Conservation (phyloP, 2,329 filamentous ascomycete species). For the Exophiala bonariae region DNA sequence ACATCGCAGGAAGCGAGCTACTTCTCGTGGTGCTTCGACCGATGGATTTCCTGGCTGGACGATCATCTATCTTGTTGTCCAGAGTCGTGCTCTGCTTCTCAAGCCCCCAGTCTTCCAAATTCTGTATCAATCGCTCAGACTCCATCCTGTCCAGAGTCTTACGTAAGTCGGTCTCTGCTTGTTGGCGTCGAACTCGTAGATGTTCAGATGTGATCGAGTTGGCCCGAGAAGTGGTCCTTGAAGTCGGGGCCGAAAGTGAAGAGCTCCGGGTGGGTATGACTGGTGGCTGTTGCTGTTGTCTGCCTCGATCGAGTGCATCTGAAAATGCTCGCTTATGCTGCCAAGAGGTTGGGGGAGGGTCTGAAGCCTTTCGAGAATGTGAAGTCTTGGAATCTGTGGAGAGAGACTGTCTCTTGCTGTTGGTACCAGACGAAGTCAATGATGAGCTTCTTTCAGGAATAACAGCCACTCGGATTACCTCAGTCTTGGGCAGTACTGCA, state of each 20-base stretch:
- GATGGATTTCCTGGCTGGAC: slow-evolving; percentile 1
- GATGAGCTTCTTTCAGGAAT: slow-evolving; percentile 49
- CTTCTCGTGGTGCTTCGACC: background rate
- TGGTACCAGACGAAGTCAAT: slow-evolving; percentile 38
- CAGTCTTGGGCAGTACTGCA: slow-evolving; percentile 33
- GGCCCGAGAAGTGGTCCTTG: slow-evolving; percentile 43
- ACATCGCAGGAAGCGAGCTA: slow-evolving; percentile 2
- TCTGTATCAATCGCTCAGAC: slow-evolving; percentile 22
- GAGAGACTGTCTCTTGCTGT: slow-evolving; percentile 35
- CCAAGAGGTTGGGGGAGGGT: slow-evolving; percentile 35
- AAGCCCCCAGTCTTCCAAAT: slow-evolving; percentile 8
- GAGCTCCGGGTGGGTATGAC: slow-evolving; percentile 42
- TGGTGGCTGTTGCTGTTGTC: slow-evolving; percentile 33
- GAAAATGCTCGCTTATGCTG: slow-evolving; percentile 40
- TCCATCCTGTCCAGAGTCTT: slow-evolving; percentile 30
- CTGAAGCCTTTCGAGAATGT: slow-evolving; percentile 38
- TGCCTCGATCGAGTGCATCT: slow-evolving; percentile 36
- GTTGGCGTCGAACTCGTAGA: slow-evolving; percentile 31
- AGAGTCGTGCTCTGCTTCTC: background rate
- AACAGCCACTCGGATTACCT: slow-evolving; percentile 48
- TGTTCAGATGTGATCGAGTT: slow-evolving; percentile 47
- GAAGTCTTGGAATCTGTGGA: slow-evolving; percentile 38
- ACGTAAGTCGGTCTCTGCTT: slow-evolving; percentile 27
- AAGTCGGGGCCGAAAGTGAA: slow-evolving; percentile 49
- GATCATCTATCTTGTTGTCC: background rate